phyloP scores from a whole-genome alignment of 1,139 yeast species.

The Yamadazyma mexicana region DNA sequence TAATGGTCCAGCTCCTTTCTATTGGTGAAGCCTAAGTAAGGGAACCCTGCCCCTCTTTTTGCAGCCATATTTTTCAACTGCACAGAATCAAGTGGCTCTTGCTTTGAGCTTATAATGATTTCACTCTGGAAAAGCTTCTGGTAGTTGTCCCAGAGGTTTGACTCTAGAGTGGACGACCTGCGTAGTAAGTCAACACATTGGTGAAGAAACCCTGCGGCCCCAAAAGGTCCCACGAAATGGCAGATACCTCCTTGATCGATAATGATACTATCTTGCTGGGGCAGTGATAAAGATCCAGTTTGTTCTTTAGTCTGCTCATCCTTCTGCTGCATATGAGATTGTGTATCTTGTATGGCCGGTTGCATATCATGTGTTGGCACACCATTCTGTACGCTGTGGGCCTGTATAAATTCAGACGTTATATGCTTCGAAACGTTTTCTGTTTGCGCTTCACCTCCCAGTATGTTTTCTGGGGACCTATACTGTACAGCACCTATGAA shows the following conservation, averaged over 20 bases:
- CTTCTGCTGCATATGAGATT: too few species aligned
- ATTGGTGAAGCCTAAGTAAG: constrained; percentile 11
- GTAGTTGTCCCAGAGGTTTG: constrained; percentile 7
- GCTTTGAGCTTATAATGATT: constrained; percentile 11
- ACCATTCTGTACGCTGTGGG: too few species aligned
- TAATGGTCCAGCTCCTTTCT: constrained; percentile 30
- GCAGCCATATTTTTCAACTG: neutral
- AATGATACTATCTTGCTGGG: constrained; percentile 14
- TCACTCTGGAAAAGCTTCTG: constrained; percentile 9
- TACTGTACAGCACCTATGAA: too few species aligned
- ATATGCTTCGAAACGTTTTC: too few species aligned
- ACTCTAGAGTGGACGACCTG: constrained; percentile 5
- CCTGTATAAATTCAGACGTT: too few species aligned
- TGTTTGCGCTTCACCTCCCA: too few species aligned
- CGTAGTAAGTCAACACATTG: constrained; percentile 9
- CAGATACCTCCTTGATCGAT: constrained; percentile 14
- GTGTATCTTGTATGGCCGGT: too few species aligned
- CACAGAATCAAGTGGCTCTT: constrained; percentile 4
- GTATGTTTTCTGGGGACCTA: too few species aligned
- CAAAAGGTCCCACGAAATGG: constrained; percentile 18
- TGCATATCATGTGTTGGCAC: too few species aligned
- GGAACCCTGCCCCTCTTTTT: constrained; percentile 5
- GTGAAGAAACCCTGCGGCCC: constrained; percentile 16
- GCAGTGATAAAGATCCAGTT: neutral
- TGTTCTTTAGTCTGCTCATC: neutral